Evolutionary conservation across 306 rosid species (phyloP).

Genomic region (Benincasa hispida): DNA sequence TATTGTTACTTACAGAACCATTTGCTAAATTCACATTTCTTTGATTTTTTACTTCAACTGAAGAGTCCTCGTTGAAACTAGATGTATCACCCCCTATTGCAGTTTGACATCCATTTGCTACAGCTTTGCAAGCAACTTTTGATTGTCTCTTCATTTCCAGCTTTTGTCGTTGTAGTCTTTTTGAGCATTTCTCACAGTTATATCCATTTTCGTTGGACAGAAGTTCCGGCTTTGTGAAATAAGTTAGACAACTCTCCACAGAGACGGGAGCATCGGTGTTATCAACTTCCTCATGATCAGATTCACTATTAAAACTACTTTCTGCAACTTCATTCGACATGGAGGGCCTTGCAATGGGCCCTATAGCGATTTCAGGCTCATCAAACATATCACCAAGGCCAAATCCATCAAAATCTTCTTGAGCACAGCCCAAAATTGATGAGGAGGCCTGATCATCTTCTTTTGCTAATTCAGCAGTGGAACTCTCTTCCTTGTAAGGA

Average conservation of each 20-base stretch:
- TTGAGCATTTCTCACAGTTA: slow-evolving; percentile 89
- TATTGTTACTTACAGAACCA: slow-evolving; percentile 3
- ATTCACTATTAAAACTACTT: slow-evolving; percentile 52
- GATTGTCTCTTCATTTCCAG: slow-evolving; percentile 24
- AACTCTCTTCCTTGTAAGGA: slow-evolving; percentile 58
- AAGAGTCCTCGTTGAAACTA: slow-evolving; percentile 15
- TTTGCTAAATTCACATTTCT: slow-evolving; percentile 27
- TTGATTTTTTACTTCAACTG: slow-evolving; percentile 17
- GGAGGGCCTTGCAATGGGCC: slow-evolving; percentile 62
- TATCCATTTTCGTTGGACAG: slow-evolving; percentile 82
- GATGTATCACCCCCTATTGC: slow-evolving; percentile 19
- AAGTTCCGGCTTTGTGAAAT: slow-evolving; percentile 84
- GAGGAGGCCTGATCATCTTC: slow-evolving; percentile 52
- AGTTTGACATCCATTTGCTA: slow-evolving; percentile 26
- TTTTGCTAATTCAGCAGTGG: slow-evolving; percentile 26
- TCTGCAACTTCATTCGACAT: slow-evolving; percentile 27
- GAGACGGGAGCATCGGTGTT: slow-evolving; percentile 77
- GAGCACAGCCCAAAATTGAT: slow-evolving; percentile 33
- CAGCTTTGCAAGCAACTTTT: slow-evolving; percentile 15
- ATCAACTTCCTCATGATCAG: slow-evolving; percentile 98
- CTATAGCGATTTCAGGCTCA: slow-evolving; percentile 65
- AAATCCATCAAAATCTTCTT: slow-evolving; percentile 69
- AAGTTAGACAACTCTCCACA: slow-evolving; percentile 77
- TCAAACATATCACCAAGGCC: slow-evolving; percentile 72
- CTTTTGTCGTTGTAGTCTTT: slow-evolving; percentile 32